phyloP scores from a whole-genome alignment of 2,329 filamentous ascomycete genomes.

The Exophiala aquamarina region DNA sequence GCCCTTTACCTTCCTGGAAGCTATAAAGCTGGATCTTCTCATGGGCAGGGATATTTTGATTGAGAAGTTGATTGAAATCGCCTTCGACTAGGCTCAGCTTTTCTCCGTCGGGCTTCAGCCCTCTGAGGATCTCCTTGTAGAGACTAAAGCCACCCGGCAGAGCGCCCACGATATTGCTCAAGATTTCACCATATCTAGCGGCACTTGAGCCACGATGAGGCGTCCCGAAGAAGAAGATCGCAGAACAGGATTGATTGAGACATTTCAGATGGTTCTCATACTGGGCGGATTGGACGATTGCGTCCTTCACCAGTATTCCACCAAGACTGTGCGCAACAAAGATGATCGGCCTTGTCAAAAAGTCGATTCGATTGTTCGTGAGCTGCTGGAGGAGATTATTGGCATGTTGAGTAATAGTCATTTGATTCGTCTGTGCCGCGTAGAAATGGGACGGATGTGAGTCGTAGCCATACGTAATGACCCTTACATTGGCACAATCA shows the following conservation, averaged over 20 bases:
- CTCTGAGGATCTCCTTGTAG: constrained; percentile 7
- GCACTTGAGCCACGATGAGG: constrained; percentile 8
- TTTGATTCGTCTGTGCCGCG: not conserved
- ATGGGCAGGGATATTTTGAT: constrained; percentile 1
- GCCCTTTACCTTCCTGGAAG: constrained; percentile 11
- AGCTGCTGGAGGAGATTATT: constrained; percentile 4
- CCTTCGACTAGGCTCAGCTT: constrained; percentile 2
- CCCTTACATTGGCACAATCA: constrained; percentile 31
- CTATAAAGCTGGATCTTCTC: constrained; percentile 12
- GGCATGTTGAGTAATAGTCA: constrained; percentile 6
- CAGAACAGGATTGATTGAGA: constrained; percentile 1
- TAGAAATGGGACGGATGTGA: constrained; percentile 4
- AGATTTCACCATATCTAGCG: constrained; percentile 5
- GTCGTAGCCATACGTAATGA: constrained; percentile 9
- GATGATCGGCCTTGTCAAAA: constrained; percentile 9
- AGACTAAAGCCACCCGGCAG: not conserved
- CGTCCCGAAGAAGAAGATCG: constrained; percentile 13
- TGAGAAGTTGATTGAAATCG: constrained; percentile 8
- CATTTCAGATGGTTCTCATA: constrained; percentile 2
- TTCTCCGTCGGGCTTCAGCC: constrained; percentile 3
- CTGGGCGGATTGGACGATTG: constrained; percentile 2
- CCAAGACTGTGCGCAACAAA: constrained; percentile 20
- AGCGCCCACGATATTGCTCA: constrained; percentile 1
- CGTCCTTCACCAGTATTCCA: constrained; percentile 17
- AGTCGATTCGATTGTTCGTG: not conserved